phyloP scores from a whole-genome alignment of 208 protist genomes.

The Angomonas ambiguus region DNA sequence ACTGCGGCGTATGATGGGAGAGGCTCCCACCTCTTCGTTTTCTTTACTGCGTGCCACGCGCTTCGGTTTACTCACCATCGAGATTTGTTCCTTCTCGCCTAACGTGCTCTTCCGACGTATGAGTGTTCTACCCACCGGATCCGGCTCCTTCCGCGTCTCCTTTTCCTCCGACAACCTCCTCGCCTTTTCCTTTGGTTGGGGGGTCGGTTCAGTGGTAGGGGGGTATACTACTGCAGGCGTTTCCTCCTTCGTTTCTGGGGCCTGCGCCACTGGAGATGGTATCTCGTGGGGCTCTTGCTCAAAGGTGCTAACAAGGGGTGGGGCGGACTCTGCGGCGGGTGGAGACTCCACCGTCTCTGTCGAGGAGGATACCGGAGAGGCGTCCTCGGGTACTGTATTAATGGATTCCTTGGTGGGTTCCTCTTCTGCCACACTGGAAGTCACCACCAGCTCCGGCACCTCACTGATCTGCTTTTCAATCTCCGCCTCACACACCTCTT shows the following conservation, averaged over 20 bases:
- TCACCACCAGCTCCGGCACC: background rate
- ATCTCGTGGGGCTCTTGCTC: background rate
- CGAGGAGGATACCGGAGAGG: background rate
- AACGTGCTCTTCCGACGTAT: background rate
- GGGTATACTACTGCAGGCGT: background rate
- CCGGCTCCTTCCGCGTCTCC: background rate
- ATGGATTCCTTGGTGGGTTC: background rate
- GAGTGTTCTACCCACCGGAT: background rate
- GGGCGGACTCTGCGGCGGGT: background rate
- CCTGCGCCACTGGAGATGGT: background rate
- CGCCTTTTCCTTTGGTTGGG: too few relatives aligned
- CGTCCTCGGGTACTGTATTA: background rate
- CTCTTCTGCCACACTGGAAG: background rate
- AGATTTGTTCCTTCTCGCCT: background rate
- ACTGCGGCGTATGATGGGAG: background rate
- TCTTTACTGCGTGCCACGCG: background rate
- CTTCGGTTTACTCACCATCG: background rate
- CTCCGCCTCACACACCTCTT: background rate
- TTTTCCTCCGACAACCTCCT: too few relatives aligned
- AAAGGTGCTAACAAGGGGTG: background rate
- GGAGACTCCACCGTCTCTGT: background rate
- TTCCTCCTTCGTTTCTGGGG: background rate
- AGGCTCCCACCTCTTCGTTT: background rate
- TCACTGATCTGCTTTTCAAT: background rate
- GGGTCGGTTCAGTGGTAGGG: too few relatives aligned